A percentile compares a stretch with the other conserved stretches of the same genome.
These are phyloP conservation scores for Cytospora leucostoma DNA, from an alignment of 2,329 filamentous ascomycete species.

Conservation along the genomic window DNA sequence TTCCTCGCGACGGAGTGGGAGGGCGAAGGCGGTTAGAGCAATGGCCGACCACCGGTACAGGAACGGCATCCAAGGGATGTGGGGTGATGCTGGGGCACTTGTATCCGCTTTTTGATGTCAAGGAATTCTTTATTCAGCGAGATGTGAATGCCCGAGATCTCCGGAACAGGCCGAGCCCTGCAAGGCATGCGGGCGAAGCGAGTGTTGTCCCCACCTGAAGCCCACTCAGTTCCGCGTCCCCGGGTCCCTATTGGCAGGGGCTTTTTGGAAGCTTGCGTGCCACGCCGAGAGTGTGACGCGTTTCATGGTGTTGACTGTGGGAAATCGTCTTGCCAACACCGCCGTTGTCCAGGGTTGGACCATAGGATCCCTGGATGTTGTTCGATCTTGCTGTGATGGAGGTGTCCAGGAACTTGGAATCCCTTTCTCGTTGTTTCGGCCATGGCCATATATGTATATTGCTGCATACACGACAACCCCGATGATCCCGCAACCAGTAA, in stretches of 20 bases:
- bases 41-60: too few species aligned
- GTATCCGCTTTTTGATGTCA: slow-evolving; percentile 14
- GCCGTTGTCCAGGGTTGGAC: neutral
- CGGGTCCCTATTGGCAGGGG: slow-evolving; percentile 14
- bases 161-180: slow-evolving; percentile 1
- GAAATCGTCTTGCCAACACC: neutral
- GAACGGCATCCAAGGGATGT: slow-evolving; percentile 1
- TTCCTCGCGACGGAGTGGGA: neutral
- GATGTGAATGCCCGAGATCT: slow-evolving; percentile 13
- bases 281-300: slow-evolving; percentile 7
- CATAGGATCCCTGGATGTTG: neutral
- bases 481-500: too few species aligned
- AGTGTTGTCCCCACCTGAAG: slow-evolving; percentile 3
- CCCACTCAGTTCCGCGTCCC: slow-evolving; percentile 5
- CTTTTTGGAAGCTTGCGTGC: slow-evolving; percentile 2
- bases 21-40: slow-evolving; percentile 1
- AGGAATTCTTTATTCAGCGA: neutral
- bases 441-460: too few species aligned
- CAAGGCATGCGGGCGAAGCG: slow-evolving; percentile 3
- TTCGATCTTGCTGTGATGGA: too few species aligned
- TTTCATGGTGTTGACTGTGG: neutral
- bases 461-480: too few species aligned
- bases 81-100: neutral
- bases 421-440: too few species aligned
- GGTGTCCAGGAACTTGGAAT: too few species aligned